Evolutionary conservation across 768 basidiomycete genomes (phyloP).

Genomic region (Rubroboletus satanas): DNA sequence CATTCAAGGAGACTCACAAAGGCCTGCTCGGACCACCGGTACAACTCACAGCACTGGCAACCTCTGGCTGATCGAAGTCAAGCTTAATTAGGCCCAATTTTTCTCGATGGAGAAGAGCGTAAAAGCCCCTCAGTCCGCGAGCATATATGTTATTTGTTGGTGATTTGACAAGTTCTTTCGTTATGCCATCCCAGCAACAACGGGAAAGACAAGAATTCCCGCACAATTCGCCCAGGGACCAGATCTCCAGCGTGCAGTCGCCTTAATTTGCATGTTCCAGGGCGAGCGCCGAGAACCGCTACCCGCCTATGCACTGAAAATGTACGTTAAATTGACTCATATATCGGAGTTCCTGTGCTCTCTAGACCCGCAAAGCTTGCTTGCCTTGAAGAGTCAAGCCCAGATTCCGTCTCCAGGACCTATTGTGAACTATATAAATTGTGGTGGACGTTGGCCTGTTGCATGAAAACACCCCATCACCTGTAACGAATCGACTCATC

Average conservation of each 20-base stretch:
- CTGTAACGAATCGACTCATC: background rate
- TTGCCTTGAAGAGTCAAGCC: background rate
- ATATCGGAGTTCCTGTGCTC: background rate
- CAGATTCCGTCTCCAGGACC: background rate
- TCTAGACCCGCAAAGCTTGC: background rate
- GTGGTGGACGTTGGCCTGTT: background rate
- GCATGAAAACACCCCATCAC: background rate
- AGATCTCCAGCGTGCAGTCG: background rate
- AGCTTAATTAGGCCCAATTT: background rate
- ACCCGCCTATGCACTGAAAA: background rate
- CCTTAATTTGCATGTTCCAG: constrained; percentile 1
- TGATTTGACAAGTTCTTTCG: background rate
- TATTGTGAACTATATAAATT: background rate
- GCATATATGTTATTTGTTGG: background rate
- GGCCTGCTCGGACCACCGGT: background rate
- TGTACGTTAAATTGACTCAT: background rate
- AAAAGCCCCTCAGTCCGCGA: background rate
- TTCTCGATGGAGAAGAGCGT: background rate
- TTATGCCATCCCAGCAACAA: background rate
- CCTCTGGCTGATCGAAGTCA: background rate
- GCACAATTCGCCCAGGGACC: background rate
- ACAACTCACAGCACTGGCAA: no score
- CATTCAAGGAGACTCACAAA: background rate
- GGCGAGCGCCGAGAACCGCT: background rate
- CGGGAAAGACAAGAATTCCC: background rate